A percentile compares a stretch with the other conserved stretches of the same genome.
These are phyloP conservation scores for Pichia thaimueangensis DNA, from an alignment of 805 yeast species.

Conservation along the genomic window DNA sequence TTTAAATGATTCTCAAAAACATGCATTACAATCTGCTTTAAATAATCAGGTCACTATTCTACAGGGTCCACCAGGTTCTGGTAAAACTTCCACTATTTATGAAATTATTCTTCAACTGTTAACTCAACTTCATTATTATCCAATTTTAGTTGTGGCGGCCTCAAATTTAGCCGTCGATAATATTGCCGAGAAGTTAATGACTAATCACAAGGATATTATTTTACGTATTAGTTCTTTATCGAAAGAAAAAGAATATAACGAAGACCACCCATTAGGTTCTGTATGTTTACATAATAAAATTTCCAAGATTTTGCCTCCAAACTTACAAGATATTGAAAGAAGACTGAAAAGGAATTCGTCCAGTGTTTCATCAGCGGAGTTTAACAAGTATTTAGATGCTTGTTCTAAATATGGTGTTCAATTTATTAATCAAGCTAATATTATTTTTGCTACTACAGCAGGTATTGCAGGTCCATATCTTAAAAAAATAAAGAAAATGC, in stretches of 20 bases:
- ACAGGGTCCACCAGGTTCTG: constrained; percentile 81
- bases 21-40: constrained; percentile 66
- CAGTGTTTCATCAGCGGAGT: constrained; percentile 36
- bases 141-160: constrained; percentile 68
- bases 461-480: constrained; percentile 64
- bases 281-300: constrained; percentile 63
- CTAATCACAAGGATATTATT: constrained; percentile 43
- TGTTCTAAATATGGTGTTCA: constrained; percentile 20
- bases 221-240: constrained; percentile 53
- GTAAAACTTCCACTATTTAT: constrained; percentile 76
- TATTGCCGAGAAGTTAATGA: constrained; percentile 61
- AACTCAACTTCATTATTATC: constrained; percentile 51
- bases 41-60: constrained; percentile 52
- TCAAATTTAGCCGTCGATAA: constrained; percentile 73
- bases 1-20: constrained; percentile 65
- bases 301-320: constrained; percentile 40
- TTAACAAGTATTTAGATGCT: constrained; percentile 42
- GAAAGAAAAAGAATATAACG: constrained; percentile 55
- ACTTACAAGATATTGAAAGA: constrained; percentile 36
- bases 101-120: constrained; percentile 73
- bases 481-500: constrained; percentile 41
- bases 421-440: constrained; percentile 57
- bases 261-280: constrained; percentile 46
- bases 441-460: constrained; percentile 66
- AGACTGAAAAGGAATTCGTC: constrained; percentile 40